Evolutionary conservation across 2,329 filamentous ascomycete genomes (phyloP).

Genomic region (Clarireedia hainanense): DNA sequence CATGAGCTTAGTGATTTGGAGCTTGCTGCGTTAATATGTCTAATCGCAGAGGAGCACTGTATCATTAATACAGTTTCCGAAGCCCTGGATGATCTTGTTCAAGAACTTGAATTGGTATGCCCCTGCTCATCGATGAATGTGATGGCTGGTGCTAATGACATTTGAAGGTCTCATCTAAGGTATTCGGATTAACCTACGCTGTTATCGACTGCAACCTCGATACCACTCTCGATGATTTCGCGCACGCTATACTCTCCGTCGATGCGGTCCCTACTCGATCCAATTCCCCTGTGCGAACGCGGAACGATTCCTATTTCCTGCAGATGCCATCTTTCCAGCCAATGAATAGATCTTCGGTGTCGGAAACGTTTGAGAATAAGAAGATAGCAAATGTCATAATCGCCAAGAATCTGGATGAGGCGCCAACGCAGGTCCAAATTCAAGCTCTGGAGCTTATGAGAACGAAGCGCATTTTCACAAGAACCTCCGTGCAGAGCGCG

Average conservation of each 20-base stretch:
- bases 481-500: conserved; percentile 63
- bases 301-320: conserved; percentile 29
- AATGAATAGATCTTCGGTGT: conserved; percentile 25
- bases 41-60: conserved; percentile 79
- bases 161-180: conserved; percentile 53
- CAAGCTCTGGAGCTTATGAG: conserved; percentile 74
- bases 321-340: conserved; percentile 23
- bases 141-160: not conserved
- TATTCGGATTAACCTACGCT: conserved; percentile 64
- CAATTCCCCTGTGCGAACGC: conserved; percentile 21
- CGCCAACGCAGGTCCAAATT: conserved; percentile 70
- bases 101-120: conserved; percentile 63
- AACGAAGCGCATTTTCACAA: conserved; percentile 68
- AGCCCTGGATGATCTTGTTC: conserved; percentile 58
- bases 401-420: conserved; percentile 68
- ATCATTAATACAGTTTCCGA: conserved; percentile 67
- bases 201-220: conserved; percentile 64
- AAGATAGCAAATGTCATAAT: conserved; percentile 77
- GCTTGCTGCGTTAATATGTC: conserved; percentile 73
- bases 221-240: conserved; percentile 77
- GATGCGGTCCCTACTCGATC: conserved; percentile 20
- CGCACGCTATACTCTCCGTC: conserved; percentile 46
- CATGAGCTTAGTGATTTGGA: conserved; percentile 80
- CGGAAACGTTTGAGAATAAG: conserved; percentile 36
- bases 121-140: not conserved